These are phyloP conservation scores for Monocercomonoides exilis DNA, from an alignment of 78 protist genomes.

Conservation along the genomic window DNA sequence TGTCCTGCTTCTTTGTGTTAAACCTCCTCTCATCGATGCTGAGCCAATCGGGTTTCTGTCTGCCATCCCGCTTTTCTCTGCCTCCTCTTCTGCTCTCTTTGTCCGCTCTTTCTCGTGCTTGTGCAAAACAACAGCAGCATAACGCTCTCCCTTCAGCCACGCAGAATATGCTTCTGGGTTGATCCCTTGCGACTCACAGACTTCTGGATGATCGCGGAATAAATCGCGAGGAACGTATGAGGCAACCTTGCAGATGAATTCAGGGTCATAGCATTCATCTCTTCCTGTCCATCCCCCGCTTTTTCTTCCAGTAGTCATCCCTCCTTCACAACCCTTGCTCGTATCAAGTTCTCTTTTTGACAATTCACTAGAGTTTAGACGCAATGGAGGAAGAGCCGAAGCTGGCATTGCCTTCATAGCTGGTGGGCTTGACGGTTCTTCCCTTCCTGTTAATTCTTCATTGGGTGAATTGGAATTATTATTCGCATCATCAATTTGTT, in stretches of 20 bases:
- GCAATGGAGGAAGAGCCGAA: background rate
- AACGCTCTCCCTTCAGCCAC: background rate
- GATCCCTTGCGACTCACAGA: background rate
- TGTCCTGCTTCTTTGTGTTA: no score
- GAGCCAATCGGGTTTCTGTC: no score
- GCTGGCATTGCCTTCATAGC: background rate
- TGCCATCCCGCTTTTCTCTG: no score
- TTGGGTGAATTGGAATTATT: no score
- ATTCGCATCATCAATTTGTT: no score
- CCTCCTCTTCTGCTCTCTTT: no score
- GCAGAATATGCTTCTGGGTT: background rate
- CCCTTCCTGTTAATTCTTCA: background rate
- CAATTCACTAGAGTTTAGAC: no score
- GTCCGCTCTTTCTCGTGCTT: no score
- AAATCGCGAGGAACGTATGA: background rate
- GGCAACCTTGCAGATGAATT: background rate
- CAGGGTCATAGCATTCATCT: background rate
- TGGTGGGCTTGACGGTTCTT: background rate
- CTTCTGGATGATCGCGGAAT: background rate
- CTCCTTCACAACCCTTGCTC: background rate
- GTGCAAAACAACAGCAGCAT: background rate
- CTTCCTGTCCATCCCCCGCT: background rate
- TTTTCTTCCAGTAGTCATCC: no score
- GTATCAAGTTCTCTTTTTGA: background rate
- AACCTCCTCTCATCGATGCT: no score